These are phyloP conservation scores for Parachlorella kessleri DNA, from an alignment of 139 green algal genomes.

Conservation along the genomic window DNA sequence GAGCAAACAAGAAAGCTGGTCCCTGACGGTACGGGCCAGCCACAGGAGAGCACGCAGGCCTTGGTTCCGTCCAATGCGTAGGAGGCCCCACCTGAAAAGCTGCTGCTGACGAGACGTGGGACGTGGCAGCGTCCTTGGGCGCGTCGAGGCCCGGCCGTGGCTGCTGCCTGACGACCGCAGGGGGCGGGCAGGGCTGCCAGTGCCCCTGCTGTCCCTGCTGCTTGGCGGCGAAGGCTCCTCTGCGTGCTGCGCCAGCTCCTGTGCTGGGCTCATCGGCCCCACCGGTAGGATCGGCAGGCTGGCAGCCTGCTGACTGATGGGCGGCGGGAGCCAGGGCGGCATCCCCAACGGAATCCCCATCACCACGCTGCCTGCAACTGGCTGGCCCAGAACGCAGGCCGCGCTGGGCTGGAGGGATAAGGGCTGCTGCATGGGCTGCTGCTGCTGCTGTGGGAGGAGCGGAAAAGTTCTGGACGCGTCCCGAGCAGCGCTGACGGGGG, in stretches of 20 bases:
- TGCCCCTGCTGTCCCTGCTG: not conserved
- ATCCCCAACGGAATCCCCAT: constrained; percentile 13
- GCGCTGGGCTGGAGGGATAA: no score
- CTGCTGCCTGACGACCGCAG: no score
- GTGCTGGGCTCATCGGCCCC: not conserved
- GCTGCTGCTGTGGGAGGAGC: constrained; percentile 1
- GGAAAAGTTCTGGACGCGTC: not conserved
- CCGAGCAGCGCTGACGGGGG: not conserved
- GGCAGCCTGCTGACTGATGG: not conserved
- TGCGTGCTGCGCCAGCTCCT: not conserved
- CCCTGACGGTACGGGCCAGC: no score
- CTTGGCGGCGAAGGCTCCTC: not conserved
- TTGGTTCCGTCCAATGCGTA: no score
- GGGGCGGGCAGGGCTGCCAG: no score
- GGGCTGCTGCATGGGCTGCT: not conserved
- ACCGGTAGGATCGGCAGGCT: not conserved
- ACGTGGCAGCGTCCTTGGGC: no score
- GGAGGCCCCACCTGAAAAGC: no score
- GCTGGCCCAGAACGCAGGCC: no score
- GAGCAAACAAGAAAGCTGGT: no score
- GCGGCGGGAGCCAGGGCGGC: constrained; percentile 11
- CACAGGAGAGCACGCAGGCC: no score
- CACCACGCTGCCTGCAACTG: not conserved
- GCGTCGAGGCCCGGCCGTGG: no score
- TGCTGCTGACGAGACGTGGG: no score